Evolutionary conservation across 2,329 filamentous ascomycete genomes (phyloP).

Genomic region (Thyridium curvatum): DNA sequence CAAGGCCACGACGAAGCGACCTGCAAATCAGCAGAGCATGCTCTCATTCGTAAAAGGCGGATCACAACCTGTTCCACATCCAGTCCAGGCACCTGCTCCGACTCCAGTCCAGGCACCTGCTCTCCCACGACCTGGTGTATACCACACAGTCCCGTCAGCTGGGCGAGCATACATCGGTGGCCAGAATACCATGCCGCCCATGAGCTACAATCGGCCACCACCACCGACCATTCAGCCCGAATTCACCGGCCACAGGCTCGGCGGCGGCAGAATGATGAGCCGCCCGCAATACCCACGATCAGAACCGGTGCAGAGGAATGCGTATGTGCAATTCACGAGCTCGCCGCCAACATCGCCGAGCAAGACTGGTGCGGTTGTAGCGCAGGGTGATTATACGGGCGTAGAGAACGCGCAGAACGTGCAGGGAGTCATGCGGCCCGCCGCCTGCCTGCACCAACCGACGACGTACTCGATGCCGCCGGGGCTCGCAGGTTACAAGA

Average conservation of each 20-base stretch:
- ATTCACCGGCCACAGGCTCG: constrained; percentile 33
- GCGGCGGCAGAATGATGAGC: constrained; percentile 24
- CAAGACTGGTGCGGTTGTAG: too few relatives aligned
- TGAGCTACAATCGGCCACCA: constrained; percentile 1
- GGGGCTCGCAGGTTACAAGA: constrained; percentile 29
- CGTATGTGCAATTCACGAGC: constrained; percentile 54
- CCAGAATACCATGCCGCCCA: too few relatives aligned
- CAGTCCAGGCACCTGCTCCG: constrained; percentile 1
- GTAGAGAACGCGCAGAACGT: constrained; percentile 13
- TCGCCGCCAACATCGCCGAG: constrained; percentile 30
- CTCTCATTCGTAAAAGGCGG: constrained; percentile 29
- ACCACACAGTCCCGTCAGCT: background rate
- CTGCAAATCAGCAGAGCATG: constrained; percentile 33
- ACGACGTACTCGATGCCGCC: constrained; percentile 40
- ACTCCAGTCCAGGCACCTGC: background rate
- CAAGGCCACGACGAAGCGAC: constrained; percentile 22
- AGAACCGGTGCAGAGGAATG: constrained; percentile 24
- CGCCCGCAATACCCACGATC: constrained; percentile 19
- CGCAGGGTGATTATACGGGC: too few relatives aligned
- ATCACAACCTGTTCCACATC: constrained; percentile 8
- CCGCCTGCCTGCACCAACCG: constrained; percentile 41
- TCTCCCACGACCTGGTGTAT: background rate
- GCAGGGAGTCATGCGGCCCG: constrained; percentile 25
- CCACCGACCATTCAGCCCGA: constrained; percentile 20
- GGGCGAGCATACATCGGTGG: too few relatives aligned